These are phyloP conservation scores for Botrytis medusae DNA, from an alignment of 2,329 filamentous ascomycete species.

Conservation along the genomic window DNA sequence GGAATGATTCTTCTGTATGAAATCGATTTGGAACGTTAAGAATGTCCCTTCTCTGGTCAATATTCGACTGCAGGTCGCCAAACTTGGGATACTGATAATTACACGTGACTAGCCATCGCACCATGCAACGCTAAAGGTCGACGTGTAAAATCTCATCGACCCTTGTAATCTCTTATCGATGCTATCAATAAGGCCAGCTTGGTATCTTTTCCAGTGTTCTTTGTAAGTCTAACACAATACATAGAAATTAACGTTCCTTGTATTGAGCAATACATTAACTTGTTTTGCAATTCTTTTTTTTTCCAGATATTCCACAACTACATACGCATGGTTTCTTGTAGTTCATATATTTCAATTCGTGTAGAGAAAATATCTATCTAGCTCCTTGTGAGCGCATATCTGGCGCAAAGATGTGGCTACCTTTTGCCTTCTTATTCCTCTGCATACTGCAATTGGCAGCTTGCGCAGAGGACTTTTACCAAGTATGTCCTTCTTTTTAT, in stretches of 20 bases:
- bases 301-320: background rate
- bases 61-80: background rate
- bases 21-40: accelerated
- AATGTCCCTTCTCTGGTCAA: background rate
- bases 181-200: constrained; percentile 24
- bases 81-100: background rate
- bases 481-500: constrained; percentile 49
- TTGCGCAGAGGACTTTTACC: constrained; percentile 75
- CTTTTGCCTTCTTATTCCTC: constrained; percentile 54
- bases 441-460: constrained; percentile 54
- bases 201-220: constrained; percentile 21
- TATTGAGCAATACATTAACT: constrained; percentile 11
- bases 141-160: background rate
- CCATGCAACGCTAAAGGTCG: background rate
- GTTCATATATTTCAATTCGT: constrained; percentile 5
- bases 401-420: constrained; percentile 49
- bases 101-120: background rate
- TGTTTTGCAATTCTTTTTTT: constrained; percentile 10
- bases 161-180: constrained; percentile 17
- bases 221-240: constrained; percentile 1
- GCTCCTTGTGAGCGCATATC: constrained; percentile 27
- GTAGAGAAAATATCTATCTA: constrained; percentile 15
- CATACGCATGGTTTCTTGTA: constrained; percentile 13
- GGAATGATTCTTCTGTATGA: background rate
- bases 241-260: background rate